Conservation (phyloP, 2,329 filamentous ascomycete genomes). For the Cladophialophora exuberans region DNA sequence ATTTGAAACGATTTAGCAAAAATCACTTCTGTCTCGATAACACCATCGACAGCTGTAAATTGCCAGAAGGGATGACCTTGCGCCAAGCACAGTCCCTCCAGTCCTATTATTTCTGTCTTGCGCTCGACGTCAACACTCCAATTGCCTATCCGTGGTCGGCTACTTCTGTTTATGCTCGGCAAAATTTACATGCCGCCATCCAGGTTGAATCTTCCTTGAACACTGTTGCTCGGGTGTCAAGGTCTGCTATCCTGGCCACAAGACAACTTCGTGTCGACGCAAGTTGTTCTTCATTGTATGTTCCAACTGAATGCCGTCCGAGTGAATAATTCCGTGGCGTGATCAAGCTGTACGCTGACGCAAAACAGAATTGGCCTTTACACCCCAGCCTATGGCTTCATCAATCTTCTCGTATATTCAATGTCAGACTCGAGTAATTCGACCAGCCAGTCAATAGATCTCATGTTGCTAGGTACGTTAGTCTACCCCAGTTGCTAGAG, state of each 20-base stretch:
- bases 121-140: slow-evolving; percentile 19
- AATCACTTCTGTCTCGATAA: slow-evolving; percentile 11
- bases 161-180: not conserved
- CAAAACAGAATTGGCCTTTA: not conserved
- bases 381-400: slow-evolving; percentile 4
- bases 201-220: slow-evolving; percentile 6
- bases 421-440: slow-evolving; percentile 6
- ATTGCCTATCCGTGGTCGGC: slow-evolving; percentile 16
- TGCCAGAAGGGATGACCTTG: slow-evolving; percentile 12
- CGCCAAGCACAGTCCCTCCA: slow-evolving; percentile 17
- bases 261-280: slow-evolving; percentile 11
- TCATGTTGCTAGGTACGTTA: slow-evolving; percentile 14
- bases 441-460: slow-evolving; percentile 9
- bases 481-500: not conserved
- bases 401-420: slow-evolving; percentile 14
- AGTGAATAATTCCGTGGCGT: not conserved
- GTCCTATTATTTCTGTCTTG: slow-evolving; percentile 16
- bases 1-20: slow-evolving; percentile 5
- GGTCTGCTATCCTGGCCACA: slow-evolving; percentile 13
- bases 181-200: not conserved
- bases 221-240: slow-evolving; percentile 5
- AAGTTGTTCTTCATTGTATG: slow-evolving; percentile 11
- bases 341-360: slow-evolving; percentile 8
- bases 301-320: not conserved
- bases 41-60: slow-evolving; percentile 3